phyloP scores from a whole-genome alignment of 2,329 filamentous ascomycete species.

The Aspergillus transmontanensis region DNA sequence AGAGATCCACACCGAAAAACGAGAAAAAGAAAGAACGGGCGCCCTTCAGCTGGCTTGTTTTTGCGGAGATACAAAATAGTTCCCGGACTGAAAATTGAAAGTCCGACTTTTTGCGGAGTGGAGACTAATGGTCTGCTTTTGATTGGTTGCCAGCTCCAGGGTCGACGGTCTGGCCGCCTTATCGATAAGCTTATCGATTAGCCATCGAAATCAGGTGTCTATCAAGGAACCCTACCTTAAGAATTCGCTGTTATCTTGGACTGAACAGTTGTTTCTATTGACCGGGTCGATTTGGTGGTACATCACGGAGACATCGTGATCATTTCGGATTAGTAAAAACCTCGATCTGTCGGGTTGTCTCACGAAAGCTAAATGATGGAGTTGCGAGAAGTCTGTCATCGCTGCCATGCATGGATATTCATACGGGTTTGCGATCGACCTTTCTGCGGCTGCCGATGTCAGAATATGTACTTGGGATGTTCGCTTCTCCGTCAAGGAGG shows the following conservation, averaged over 20 bases:
- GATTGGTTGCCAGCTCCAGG: background rate
- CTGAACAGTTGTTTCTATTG: no score
- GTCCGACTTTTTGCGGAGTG: background rate
- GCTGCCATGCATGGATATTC: conserved; percentile 77
- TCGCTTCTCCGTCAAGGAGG: conserved; percentile 50
- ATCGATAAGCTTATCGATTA: conserved; percentile 1
- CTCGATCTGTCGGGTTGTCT: background rate
- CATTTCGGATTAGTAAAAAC: background rate
- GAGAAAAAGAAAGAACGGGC: background rate
- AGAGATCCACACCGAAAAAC: background rate
- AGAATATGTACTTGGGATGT: conserved; percentile 41
- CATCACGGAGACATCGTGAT: background rate
- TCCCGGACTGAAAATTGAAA: conserved; percentile 2
- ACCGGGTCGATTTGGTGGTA: background rate
- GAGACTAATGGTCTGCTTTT: background rate
- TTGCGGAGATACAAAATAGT: background rate
- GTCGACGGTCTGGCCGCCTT: background rate
- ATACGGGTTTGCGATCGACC: conserved; percentile 76
- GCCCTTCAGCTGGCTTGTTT: background rate
- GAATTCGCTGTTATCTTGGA: no score
- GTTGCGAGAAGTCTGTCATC: conserved; percentile 90
- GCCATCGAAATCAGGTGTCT: background rate
- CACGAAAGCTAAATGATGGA: background rate
- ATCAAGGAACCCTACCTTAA: background rate
- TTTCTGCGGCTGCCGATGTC: conserved; percentile 47